Evolutionary conservation across 73 alveolate species (phyloP).

Genomic region (Diophrys appendiculata): DNA sequence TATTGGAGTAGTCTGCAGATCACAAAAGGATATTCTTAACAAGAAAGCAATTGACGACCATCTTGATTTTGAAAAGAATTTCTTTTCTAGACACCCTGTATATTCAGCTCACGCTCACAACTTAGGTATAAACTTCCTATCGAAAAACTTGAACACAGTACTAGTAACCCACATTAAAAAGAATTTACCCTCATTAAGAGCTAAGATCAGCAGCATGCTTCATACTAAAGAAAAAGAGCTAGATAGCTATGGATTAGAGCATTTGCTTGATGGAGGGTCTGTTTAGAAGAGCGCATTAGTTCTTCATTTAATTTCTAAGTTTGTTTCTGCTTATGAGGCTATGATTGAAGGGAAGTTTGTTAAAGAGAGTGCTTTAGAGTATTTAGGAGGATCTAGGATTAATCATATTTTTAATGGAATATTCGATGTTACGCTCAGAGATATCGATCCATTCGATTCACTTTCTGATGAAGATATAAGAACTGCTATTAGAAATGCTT

Average conservation of each 20-base stretch:
- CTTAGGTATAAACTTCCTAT: slow-evolving; percentile 35
- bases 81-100: slow-evolving; percentile 39
- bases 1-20: slow-evolving; percentile 95
- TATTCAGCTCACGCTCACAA: slow-evolving; percentile 3
- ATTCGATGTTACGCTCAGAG: slow-evolving; percentile 54
- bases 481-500: slow-evolving; percentile 80
- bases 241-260: slow-evolving; percentile 24
- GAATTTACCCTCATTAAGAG: slow-evolving; percentile 28
- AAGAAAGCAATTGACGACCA: slow-evolving; percentile 75
- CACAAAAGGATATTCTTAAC: slow-evolving; percentile 73
- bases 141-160: slow-evolving; percentile 28
- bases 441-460: slow-evolving; percentile 73
- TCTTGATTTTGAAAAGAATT: slow-evolving; percentile 64
- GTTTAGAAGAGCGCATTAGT: slow-evolving; percentile 7
- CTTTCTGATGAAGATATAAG: slow-evolving; percentile 73
- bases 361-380: slow-evolving; percentile 63
- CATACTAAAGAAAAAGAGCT: slow-evolving; percentile 41
- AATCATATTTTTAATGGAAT: slow-evolving; percentile 62
- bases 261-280: background rate
- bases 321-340: slow-evolving; percentile 37
- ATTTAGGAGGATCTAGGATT: slow-evolving; percentile 79
- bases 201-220: slow-evolving; percentile 27
- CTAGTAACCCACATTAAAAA: slow-evolving; percentile 39
- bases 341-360: slow-evolving; percentile 70
- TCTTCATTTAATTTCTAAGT: slow-evolving; percentile 36